phyloP scores from a whole-genome alignment of 2,329 filamentous ascomycete species.

The Sphaceloma murrayae region DNA sequence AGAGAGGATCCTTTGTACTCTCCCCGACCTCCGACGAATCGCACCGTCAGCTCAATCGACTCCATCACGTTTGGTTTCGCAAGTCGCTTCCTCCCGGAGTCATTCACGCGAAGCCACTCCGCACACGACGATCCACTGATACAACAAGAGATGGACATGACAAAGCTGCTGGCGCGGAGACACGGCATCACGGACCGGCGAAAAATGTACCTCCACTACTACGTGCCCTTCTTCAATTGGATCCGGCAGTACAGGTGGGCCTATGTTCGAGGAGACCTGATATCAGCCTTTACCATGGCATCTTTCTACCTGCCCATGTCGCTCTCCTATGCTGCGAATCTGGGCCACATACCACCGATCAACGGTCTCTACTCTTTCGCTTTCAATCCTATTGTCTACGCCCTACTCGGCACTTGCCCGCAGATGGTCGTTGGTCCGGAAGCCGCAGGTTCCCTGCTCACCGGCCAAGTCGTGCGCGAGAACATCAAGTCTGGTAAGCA shows the following conservation, averaged over 20 bases:
- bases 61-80: slow-evolving; percentile 27
- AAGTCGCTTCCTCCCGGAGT: slow-evolving; percentile 17
- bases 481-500: slow-evolving; percentile 61
- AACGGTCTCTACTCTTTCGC: slow-evolving; percentile 92
- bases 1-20: slow-evolving; percentile 73
- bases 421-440: slow-evolving; percentile 93
- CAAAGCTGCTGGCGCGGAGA: slow-evolving; percentile 58
- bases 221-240: slow-evolving; percentile 86
- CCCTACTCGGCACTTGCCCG: slow-evolving; percentile 79
- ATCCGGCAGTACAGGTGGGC: slow-evolving; percentile 73
- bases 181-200: slow-evolving; percentile 65
- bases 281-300: slow-evolving; percentile 89
- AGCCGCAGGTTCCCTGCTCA: slow-evolving; percentile 81
- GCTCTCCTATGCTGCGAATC: slow-evolving; percentile 81
- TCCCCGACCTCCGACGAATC: slow-evolving; percentile 45
- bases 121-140: slow-evolving; percentile 37
- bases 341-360: slow-evolving; percentile 85
- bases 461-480: slow-evolving; percentile 73
- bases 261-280: slow-evolving; percentile 75
- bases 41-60: slow-evolving; percentile 38
- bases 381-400: slow-evolving; percentile 85
- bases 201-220: slow-evolving; percentile 83
- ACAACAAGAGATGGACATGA: slow-evolving; percentile 60
- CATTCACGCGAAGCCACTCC: slow-evolving; percentile 34
- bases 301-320: slow-evolving; percentile 98